Evolutionary conservation across 345 rosid species (phyloP), one percentile per base, ranked within the genome.

Genomic region (Lumnitzera racemosa): DNA sequence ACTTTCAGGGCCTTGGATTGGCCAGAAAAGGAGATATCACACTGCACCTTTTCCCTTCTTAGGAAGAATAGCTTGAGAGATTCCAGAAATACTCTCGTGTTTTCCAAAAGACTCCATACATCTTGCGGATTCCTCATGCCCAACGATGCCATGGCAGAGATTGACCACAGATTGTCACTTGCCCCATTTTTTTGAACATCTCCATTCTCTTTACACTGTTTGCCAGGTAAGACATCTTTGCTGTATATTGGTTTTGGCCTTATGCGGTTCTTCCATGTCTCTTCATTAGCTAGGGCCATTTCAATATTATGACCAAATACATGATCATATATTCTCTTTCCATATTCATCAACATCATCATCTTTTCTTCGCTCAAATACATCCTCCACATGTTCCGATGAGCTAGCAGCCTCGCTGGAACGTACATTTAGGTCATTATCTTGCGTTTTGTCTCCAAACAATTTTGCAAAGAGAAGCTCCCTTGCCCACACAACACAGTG

Each of bases 401-500:
- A 79, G 70, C 77, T 78, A 51, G 83, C 72, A 63, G 86, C 65
- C 66, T 77, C 88, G 72, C 73, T 80, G 41, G 99, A 78, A 47
- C 82, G 96, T 57, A 95, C 96, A 65, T 90, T 95, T 57, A 95
- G 78, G 82, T 95, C 99, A 82, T 95, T 95, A 51, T 80, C 99
- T 67, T 80, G 96, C 71, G 89, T 86, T 74, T 81, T 90, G 74
- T 90, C 99, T 24, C 99, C 99, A 81, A 95, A 88, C 78, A 90
- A 69, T 81, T 95, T 90, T 1, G 97, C 89, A 79, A 95, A 95
- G 65, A 95, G 97, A 58, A 95, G 76, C 53, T 95, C 99, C 74
- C 88, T 95, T 14, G 99, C 97, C 99, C 99, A 95, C 15, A 95
- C 99, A 61, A 95, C 78, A 70, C 99, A 95, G 73, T 95, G 99